A percentile compares a stretch with the other conserved stretches of the same genome.
phyloP scores from a whole-genome alignment of 2,329 filamentous ascomycete genomes.

The Cadophora gregata region DNA sequence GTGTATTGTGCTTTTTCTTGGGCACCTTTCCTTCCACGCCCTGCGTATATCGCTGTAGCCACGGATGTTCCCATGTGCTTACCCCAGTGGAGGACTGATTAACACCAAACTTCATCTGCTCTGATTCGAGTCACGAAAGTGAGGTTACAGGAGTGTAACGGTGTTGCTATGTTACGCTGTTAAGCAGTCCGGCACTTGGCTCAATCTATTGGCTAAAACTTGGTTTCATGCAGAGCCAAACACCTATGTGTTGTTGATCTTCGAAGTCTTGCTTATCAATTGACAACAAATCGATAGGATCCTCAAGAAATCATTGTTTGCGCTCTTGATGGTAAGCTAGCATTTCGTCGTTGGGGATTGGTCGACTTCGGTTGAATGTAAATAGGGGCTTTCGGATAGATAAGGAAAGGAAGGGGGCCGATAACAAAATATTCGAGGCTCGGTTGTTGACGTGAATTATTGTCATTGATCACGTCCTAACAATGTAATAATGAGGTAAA shows the following conservation, averaged over 20 bases:
- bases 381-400: slow-evolving; percentile 14
- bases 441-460: not conserved
- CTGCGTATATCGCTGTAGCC: no score
- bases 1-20: no score
- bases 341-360: not conserved
- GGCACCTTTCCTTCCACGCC: no score
- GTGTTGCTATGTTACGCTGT: not conserved
- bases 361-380: not conserved
- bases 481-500: not conserved
- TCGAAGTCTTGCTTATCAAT: not conserved
- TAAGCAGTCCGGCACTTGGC: not conserved
- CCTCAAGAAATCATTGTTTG: not conserved
- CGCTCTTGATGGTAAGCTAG: not conserved
- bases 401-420: not conserved
- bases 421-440: slow-evolving; percentile 1
- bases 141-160: not conserved
- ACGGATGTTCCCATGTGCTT: no score
- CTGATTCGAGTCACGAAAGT: not conserved
- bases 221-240: not conserved
- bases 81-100: no score
- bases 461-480: not conserved
- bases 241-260: not conserved
- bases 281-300: not conserved
- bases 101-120: no score
- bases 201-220: not conserved